Evolutionary conservation across 2,329 filamentous ascomycete species (phyloP), one percentile per base, ranked within the genome.

Genomic region (Ilyonectria mors-panacis): DNA sequence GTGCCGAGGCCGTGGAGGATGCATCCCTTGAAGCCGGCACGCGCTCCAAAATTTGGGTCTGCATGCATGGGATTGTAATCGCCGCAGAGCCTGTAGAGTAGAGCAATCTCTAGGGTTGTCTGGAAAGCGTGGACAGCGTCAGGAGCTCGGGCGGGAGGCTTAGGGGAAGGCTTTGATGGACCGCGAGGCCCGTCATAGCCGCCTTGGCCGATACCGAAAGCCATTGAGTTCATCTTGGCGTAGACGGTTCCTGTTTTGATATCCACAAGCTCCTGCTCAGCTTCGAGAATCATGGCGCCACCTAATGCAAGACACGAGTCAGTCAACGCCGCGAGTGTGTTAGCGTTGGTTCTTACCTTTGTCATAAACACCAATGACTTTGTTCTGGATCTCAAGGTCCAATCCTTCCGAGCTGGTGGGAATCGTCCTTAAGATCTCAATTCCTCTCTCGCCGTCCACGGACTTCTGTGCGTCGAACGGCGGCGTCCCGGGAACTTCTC

Each of bases 11-110:
- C 84, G 60, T 86, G 84, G 54, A 85, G 72, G 60, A 86, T 85
- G 4, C 79, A 77, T 1, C 83, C 83, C 42, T 81, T 81, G 70
- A 85, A 85, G 15, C 84, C 84, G 9, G 82, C 81, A 6, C 77
- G 76, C 67, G 74, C 73, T 1, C 82, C 82, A 47, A 82, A 82
- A 17, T 75, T 78, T n/a, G 82, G 81, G 57, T 83, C 81, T 1
- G 79, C 83, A 69, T 85, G 83, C 51, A 85, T 76, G 7, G 85
- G 84, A 66, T 86, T 86, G 71, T 85, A 86, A 65, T 86, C 84
- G 1, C 85, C 84, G 67, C 83, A 85, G 10, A 86, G 73, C 2
- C 83, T 75, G 59, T 85, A 85, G 0, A 85, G 74, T 2, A 84
- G 73, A 0, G 81, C 80, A 5, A 75, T 75, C 69, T 84, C 82